Conservation (phyloP, 2,329 filamentous ascomycete genomes). For the Cryphonectria radicalis region DNA sequence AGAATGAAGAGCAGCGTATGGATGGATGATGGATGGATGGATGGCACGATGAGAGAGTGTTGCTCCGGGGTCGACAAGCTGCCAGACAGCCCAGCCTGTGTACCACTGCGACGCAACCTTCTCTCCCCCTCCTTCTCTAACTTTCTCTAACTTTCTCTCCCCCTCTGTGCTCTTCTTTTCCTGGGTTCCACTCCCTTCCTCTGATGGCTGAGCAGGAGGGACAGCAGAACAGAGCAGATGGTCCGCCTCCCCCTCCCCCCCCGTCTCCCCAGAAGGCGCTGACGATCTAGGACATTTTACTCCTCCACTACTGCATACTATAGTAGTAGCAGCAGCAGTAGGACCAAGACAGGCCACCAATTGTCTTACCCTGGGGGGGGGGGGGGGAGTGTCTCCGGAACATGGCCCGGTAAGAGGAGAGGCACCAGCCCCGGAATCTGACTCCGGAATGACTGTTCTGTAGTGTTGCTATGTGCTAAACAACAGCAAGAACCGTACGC, state of each 20-base stretch:
- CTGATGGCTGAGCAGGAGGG: background rate
- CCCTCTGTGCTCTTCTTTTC: background rate
- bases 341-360: constrained; percentile 5
- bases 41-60: constrained; percentile 15
- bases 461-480: background rate
- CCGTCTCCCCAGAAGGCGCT: background rate
- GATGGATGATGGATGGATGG: background rate
- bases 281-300: background rate
- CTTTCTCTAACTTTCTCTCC: background rate
- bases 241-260: background rate
- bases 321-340: background rate
- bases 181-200: too few relatives aligned
- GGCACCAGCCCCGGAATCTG: background rate
- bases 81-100: background rate
- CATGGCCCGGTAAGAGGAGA: constrained; percentile 1
- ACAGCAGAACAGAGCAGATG: background rate
- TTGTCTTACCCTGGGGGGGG: background rate
- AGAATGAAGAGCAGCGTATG: constrained; percentile 14
- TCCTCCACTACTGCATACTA: background rate
- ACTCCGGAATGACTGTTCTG: background rate
- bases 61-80: constrained; percentile 5
- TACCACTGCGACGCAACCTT: background rate
- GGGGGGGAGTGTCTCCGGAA: background rate
- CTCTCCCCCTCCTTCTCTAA: background rate
- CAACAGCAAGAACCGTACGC: background rate